These are phyloP conservation scores for Erigeron canadensis DNA, from an alignment of 129 eudicot species.

Conservation along the genomic window DNA sequence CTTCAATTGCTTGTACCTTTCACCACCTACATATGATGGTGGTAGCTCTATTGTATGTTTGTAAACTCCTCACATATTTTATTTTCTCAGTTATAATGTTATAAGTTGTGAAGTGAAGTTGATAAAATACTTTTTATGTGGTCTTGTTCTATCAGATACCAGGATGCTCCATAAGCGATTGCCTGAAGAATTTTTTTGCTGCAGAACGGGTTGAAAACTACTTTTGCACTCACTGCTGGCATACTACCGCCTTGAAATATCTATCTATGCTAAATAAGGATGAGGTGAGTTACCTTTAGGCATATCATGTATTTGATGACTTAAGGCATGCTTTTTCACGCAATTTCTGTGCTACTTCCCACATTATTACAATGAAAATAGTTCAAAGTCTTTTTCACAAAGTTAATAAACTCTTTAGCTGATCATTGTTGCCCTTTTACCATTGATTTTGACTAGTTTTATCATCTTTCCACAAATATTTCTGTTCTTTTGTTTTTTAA, in stretches of 20 bases:
- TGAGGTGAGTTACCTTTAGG: slow-evolving; percentile 45
- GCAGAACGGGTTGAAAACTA: slow-evolving; percentile 76
- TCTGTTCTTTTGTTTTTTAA: not conserved
- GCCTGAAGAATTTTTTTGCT: slow-evolving; percentile 66
- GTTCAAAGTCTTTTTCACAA: not conserved
- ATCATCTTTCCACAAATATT: slow-evolving; percentile 2
- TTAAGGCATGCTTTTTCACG: too few relatives aligned
- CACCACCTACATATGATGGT: slow-evolving; percentile 42
- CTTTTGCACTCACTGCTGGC: slow-evolving; percentile 89
- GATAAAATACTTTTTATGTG: not conserved
- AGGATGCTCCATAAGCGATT: slow-evolving; percentile 75
- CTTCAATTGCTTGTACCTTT: slow-evolving; percentile 78
- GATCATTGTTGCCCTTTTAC: not conserved
- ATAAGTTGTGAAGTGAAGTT: not conserved
- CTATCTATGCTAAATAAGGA: slow-evolving; percentile 35
- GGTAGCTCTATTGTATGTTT: slow-evolving; percentile 52
- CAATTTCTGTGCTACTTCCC: not conserved
- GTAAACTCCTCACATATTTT: not conserved
- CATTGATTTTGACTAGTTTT: slow-evolving; percentile 1
- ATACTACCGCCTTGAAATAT: slow-evolving; percentile 62
- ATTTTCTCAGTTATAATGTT: slow-evolving; percentile 17
- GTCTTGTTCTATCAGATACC: slow-evolving; percentile 41
- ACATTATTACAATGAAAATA: not conserved
- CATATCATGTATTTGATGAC: not conserved
- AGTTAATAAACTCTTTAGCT: not conserved